phyloP scores from a whole-genome alignment of 768 basidiomycete genomes.

The Termitomyces sp. region DNA sequence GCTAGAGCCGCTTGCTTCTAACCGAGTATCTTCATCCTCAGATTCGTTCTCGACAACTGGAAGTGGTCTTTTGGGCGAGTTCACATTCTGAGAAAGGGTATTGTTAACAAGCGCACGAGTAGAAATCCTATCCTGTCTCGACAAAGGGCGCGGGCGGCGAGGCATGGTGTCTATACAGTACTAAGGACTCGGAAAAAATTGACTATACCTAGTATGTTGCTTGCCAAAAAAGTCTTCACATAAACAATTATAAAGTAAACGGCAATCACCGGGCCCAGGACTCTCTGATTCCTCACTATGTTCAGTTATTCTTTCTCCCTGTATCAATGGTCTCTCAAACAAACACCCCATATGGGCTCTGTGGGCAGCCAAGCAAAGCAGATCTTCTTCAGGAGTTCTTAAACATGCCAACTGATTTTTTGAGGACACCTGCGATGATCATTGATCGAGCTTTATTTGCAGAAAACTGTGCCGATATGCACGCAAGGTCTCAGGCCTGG shows the following conservation, averaged over 20 bases:
- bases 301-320: not conserved
- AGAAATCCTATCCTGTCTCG: slow-evolving; percentile 18
- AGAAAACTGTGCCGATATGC: slow-evolving; percentile 74
- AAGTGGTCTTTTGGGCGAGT: slow-evolving; percentile 14
- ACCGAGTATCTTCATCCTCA: slow-evolving; percentile 7
- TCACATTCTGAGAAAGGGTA: slow-evolving; percentile 12
- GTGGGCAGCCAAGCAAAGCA: slow-evolving; percentile 44
- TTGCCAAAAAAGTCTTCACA: too few species aligned
- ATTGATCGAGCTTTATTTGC: slow-evolving; percentile 74
- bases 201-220: too few species aligned
- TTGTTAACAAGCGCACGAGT: not conserved
- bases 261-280: too few species aligned
- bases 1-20: slow-evolving; percentile 8
- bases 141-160: slow-evolving; percentile 34
- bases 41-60: slow-evolving; percentile 4
- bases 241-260: too few species aligned
- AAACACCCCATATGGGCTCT: slow-evolving; percentile 41
- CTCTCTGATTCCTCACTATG: too few species aligned
- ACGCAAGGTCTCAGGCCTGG: slow-evolving; percentile 60
- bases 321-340: slow-evolving; percentile 35
- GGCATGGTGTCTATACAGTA: slow-evolving; percentile 27
- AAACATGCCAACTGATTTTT: slow-evolving; percentile 50
- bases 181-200: too few species aligned
- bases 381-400: slow-evolving; percentile 53
- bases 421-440: slow-evolving; percentile 78